Evolutionary conservation across 768 basidiomycete species (phyloP), one percentile per base, ranked within the genome.

Genomic region (Amanita pseudoporphyria): DNA sequence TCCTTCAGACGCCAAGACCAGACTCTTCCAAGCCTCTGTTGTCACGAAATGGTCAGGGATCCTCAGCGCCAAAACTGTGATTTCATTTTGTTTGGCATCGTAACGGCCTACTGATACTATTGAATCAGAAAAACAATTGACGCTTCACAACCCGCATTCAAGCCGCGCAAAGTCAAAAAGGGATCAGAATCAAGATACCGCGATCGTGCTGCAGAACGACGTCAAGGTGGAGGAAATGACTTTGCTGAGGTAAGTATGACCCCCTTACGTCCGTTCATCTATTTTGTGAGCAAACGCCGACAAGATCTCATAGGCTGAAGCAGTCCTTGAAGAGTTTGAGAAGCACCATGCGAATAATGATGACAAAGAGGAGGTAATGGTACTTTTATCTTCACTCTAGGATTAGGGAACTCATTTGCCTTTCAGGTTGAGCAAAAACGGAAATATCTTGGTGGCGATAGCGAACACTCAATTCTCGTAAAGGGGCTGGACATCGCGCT

Each of bases 401-500:
- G 28, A 19, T n/a, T n/a, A n/a, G n/a, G n/a, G n/a, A 52, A 12
- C 30, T 54, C 35, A 53, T 28, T 47, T 14, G 5, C 14, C 40
- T 46, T 18, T 37, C 54, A 88, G 84, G 69, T 89, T 14, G 87
- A 88, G 48, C 74, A 79, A 47, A 77, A 89, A 59, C 73, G 91
- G 31, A 73, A 71, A 50, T 88, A 87, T 61, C 77, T 92, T 5
- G 90, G 90, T 14, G 88, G 90, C 32, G 89, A 95, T 62, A 79
- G 81, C 36, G 76, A 86, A 51, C 91, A 94, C 61, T 82, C 88
- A 9, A 77, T 93, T 50, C 78, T 93, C 9, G 88, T 93, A 36
- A 95, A 92, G 60, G 90, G 90, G 22, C 80, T 97, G 40, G 94
- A 97, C 60, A 74, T 84, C 55, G 84, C 89, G 0, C 76, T 96